Percentiles rank a stretch among this genome's conserved stretches.
These are phyloP conservation scores for Trypanosoma melophagium DNA, from an alignment of 208 protist genomes.

Conservation along the genomic window DNA sequence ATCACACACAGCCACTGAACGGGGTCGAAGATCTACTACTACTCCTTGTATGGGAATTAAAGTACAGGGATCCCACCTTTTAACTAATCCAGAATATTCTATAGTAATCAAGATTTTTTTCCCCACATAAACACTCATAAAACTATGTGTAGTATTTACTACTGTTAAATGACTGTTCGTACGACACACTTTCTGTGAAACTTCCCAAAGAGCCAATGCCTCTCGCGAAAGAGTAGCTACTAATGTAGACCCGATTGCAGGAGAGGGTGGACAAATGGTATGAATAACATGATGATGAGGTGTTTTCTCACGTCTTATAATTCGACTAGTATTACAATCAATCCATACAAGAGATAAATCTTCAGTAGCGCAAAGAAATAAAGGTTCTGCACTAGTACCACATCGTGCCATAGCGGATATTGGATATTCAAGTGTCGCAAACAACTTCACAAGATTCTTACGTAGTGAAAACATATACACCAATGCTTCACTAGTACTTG, in stretches of 20 bases:
- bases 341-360: slow-evolving; percentile 25
- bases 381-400: not conserved
- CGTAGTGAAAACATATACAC: slow-evolving; percentile 28
- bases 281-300: slow-evolving; percentile 14
- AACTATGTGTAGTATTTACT: not conserved
- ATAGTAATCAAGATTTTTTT: slow-evolving; percentile 18
- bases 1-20: slow-evolving; percentile 10
- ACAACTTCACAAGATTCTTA: slow-evolving; percentile 24
- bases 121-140: slow-evolving; percentile 21
- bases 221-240: slow-evolving; percentile 24
- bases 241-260: not conserved
- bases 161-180: slow-evolving; percentile 12
- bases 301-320: slow-evolving; percentile 18
- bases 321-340: slow-evolving; percentile 25
- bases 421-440: slow-evolving; percentile 16
- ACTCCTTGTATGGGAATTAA: slow-evolving; percentile 11
- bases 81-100: slow-evolving; percentile 18
- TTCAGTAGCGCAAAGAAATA: slow-evolving; percentile 26
- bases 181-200: slow-evolving; percentile 16
- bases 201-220: slow-evolving; percentile 27
- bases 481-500: slow-evolving; percentile 6
- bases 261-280: not conserved
- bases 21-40: slow-evolving; percentile 11
- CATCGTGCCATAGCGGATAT: slow-evolving; percentile 21
- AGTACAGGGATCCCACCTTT: slow-evolving; percentile 11